Evolutionary conservation across 1,284 basidiomycete species (phyloP).

Genomic region (Hemileia vastatrix): DNA sequence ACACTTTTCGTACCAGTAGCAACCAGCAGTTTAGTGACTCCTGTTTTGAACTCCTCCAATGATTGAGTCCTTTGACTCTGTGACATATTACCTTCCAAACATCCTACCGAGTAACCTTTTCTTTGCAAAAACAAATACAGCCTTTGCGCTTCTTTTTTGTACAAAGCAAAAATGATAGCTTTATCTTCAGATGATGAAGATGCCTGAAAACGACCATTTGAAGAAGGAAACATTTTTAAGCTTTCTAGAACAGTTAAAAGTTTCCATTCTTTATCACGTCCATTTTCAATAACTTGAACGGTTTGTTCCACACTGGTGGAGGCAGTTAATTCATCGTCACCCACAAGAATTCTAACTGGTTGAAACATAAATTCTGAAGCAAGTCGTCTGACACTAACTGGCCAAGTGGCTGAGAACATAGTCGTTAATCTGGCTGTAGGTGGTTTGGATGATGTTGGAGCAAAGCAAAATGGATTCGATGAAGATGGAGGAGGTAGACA

Average conservation of each 20-base stretch:
- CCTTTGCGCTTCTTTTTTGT: slow-evolving; percentile 92
- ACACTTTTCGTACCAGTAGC: slow-evolving; percentile 61
- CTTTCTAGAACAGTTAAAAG: not conserved
- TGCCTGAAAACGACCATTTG: no score
- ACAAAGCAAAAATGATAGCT: slow-evolving; percentile 79
- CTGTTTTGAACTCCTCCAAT: slow-evolving; percentile 80
- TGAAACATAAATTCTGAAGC: slow-evolving; percentile 78
- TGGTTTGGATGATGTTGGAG: slow-evolving; percentile 1
- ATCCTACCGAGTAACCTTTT: slow-evolving; percentile 70
- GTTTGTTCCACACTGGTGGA: slow-evolving; percentile 72
- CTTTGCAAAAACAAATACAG: slow-evolving; percentile 70
- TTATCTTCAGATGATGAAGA: slow-evolving; percentile 52
- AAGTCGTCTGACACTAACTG: slow-evolving; percentile 85
- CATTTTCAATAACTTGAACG: slow-evolving; percentile 82
- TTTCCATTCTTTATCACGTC: slow-evolving; percentile 70
- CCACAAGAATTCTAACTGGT: slow-evolving; percentile 85
- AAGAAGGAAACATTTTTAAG: not conserved
- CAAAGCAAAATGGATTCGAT: slow-evolving; percentile 43
- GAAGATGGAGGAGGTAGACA: slow-evolving; percentile 50
- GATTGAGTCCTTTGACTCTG: slow-evolving; percentile 78
- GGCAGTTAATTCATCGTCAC: slow-evolving; percentile 86
- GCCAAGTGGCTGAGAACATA: slow-evolving; percentile 90
- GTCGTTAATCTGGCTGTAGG: slow-evolving; percentile 42
- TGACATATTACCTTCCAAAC: slow-evolving; percentile 80
- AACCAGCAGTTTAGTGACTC: slow-evolving; percentile 72